Evolutionary conservation across 2,329 filamentous ascomycete genomes (phyloP), one percentile per base, ranked within the genome.

Genomic region (Penicillium polonicum): DNA sequence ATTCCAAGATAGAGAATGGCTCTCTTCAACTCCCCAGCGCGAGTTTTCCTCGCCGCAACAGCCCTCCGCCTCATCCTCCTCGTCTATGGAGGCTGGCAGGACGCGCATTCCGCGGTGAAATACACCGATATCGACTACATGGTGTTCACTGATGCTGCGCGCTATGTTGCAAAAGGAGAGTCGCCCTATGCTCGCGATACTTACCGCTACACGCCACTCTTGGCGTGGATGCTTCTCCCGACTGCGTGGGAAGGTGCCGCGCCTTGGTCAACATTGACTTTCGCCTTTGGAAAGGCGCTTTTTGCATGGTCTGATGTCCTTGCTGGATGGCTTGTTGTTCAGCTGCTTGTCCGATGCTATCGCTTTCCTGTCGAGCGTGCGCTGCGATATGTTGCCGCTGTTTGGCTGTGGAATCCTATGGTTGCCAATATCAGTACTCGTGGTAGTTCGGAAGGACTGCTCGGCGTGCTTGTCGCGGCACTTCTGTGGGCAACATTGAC

Each of bases 71-170:
- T 85, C 6, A 73, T 79, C 33, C 86, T 99, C 62, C 84, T 97
- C 49, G 72, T 95, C 68, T 97, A 97, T 74, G 93, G 94, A 58
- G 84, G 91, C 60, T 92, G 90, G 81, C 94, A 99, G 79, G 94
- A 99, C 77, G 88, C 91, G 59, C 83, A 92, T 77, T 95, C 92
- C 8, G 88, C 93, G 15, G 79, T 99, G 71, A 97, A 97, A 78
- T 99, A 97, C 80, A 99, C 94, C 51, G 94, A 99, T 77, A 97
- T 99, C 68, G 94, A 99, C 81, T 99, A 99, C 77, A 87, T 92
- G 64, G 94, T 99, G 74, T 99, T 99, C 80, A 97, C 94, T 48
- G 93, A 97, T 74, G 94, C 94, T 27, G 86, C 94, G 2, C 89
- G 90, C 63, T 93, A 89, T 75, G 79, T 91, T 43, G 78, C 87